Percentiles rank a stretch among this genome's conserved stretches.
Conservation (phyloP, 257 asterid genomes). For the Lycium barbarum region DNA sequence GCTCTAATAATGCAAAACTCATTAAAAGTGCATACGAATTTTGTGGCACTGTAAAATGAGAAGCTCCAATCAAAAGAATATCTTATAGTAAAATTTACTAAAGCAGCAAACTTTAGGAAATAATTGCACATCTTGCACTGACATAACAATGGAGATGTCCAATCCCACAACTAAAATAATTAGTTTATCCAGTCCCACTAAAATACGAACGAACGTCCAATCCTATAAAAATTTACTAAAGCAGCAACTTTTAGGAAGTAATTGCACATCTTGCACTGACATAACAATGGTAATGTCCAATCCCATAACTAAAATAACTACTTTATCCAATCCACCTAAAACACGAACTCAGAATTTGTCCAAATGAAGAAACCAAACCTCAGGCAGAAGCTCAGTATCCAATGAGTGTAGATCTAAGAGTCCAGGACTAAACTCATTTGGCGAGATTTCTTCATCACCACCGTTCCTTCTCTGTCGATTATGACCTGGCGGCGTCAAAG, state of each 20-base stretch:
- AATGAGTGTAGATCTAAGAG: slow-evolving; percentile 93
- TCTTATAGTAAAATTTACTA: not conserved
- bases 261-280: slow-evolving; percentile 11
- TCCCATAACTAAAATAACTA: not conserved
- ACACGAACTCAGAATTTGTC: not conserved
- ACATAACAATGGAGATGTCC: not conserved
- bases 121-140: slow-evolving; percentile 9
- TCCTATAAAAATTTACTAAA: not conserved
- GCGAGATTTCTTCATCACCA: slow-evolving; percentile 65
- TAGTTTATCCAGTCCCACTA: not conserved
- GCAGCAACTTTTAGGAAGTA: not conserved
- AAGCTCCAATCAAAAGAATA: not conserved
- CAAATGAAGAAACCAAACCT: slow-evolving; percentile 51
- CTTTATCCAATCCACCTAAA: not conserved
- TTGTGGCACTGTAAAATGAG: not conserved
- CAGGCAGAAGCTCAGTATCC: slow-evolving; percentile 89
- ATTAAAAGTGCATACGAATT: not conserved
- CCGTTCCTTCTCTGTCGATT: slow-evolving; percentile 52
- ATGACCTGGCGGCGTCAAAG: slow-evolving; percentile 73
- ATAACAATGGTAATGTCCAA: not conserved
- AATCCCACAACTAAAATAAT: not conserved
- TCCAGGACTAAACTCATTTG: slow-evolving; percentile 89
- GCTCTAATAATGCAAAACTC: not conserved
- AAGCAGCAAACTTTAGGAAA: slow-evolving; percentile 7
- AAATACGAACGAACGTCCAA: not conserved